Percentiles rank a stretch among this genome's conserved stretches.
These are phyloP conservation scores for Pueraria montana DNA, from an alignment of 306 rosid species.

Conservation along the genomic window DNA sequence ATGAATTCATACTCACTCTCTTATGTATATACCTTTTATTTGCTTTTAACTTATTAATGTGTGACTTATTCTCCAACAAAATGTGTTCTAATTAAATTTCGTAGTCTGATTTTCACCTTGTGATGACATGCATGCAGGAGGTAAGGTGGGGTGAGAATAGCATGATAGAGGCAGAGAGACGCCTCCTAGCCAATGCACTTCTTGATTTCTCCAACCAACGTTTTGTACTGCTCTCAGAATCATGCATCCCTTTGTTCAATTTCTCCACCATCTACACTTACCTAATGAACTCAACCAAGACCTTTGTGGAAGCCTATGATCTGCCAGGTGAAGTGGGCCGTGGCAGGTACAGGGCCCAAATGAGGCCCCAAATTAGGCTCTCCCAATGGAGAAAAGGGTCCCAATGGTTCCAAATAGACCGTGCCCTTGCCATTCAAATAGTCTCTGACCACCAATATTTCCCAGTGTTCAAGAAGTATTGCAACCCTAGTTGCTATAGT, in stretches of 20 bases:
- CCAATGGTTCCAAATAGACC: constrained; percentile 91
- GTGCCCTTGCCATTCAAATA: constrained; percentile 59
- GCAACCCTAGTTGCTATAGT: constrained; percentile 63
- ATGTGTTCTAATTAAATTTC: too few species aligned
- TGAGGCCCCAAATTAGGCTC: constrained; percentile 64
- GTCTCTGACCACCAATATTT: constrained; percentile 64
- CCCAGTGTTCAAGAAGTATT: constrained; percentile 55
- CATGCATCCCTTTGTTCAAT: constrained; percentile 91
- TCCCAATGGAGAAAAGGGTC: constrained; percentile 90
- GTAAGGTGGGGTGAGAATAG: constrained; percentile 83
- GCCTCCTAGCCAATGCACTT: constrained; percentile 77
- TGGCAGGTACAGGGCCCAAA: constrained; percentile 64
- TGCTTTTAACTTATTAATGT: too few species aligned
- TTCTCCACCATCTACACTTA: constrained; percentile 73
- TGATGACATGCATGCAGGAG: constrained; percentile 62
- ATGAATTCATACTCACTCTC: too few species aligned
- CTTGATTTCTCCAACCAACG: constrained; percentile 76
- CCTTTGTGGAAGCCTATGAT: constrained; percentile 73
- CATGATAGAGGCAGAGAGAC: constrained; percentile 86
- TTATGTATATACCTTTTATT: too few species aligned
- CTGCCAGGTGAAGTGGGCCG: constrained; percentile 62
- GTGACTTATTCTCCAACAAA: too few species aligned
- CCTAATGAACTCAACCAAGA: constrained; percentile 59
- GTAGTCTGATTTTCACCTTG: background rate
- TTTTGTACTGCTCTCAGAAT: constrained; percentile 82